Percentiles rank a stretch among this genome's conserved stretches.
phyloP scores from a whole-genome alignment of 2,329 filamentous ascomycete genomes.

The Trichoderma sp. region DNA sequence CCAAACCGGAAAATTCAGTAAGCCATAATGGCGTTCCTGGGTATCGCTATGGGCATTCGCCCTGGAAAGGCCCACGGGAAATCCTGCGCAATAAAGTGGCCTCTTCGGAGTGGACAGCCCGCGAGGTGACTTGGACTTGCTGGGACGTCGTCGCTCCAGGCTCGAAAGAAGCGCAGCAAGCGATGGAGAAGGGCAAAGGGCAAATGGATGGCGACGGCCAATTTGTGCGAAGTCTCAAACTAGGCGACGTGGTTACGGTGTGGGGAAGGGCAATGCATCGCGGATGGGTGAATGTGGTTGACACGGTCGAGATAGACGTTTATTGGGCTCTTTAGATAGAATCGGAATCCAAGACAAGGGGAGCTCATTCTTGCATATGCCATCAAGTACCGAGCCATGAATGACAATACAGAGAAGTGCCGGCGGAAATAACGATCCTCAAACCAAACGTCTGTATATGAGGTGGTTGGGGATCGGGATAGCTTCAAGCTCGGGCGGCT shows the following conservation, averaged over 20 bases:
- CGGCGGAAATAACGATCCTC: background rate
- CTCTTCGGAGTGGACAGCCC: slow-evolving; percentile 32
- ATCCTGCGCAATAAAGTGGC: slow-evolving; percentile 51
- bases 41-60: background rate
- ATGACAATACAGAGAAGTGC: background rate
- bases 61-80: slow-evolving; percentile 28
- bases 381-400: background rate
- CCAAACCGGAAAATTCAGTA: background rate
- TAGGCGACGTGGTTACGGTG: slow-evolving; percentile 60
- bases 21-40: too few species aligned
- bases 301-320: slow-evolving; percentile 52
- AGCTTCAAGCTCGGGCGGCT: background rate
- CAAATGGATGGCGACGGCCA: slow-evolving; percentile 49
- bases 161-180: slow-evolving; percentile 38
- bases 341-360: background rate
- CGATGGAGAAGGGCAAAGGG: slow-evolving; percentile 48
- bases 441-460: background rate
- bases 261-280: slow-evolving; percentile 59
- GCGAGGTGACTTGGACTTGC: slow-evolving; percentile 54
- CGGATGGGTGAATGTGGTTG: slow-evolving; percentile 53
- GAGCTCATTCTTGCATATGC: background rate
- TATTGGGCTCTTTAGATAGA: slow-evolving; percentile 53
- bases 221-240: slow-evolving; percentile 53
- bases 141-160: slow-evolving; percentile 47
- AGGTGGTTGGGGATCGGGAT: background rate